Evolutionary conservation across 257 asterid species (phyloP).

Genomic region (Avicennia marina): DNA sequence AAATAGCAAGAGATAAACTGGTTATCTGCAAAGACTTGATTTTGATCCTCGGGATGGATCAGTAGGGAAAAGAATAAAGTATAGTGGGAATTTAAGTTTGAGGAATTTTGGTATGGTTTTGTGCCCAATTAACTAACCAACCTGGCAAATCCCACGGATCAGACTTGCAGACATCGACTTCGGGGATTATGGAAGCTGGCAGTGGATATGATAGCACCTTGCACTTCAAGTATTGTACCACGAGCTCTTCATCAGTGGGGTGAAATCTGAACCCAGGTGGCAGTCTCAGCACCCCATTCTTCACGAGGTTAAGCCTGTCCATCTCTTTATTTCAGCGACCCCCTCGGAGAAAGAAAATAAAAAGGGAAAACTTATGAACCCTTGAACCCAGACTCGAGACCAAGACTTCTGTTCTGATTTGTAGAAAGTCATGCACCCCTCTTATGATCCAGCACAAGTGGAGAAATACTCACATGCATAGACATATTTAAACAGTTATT

Average conservation of each 20-base stretch:
- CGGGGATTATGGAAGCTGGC: conserved; percentile 60
- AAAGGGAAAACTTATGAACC: too few relatives aligned
- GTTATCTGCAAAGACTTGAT: too few relatives aligned
- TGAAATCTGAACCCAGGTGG: conserved; percentile 74
- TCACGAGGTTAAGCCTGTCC: conserved; percentile 42
- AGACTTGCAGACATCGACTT: conserved; percentile 57
- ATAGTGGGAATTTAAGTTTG: background rate
- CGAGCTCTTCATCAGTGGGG: conserved; percentile 71
- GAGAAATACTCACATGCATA: background rate
- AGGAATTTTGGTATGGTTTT: too few relatives aligned
- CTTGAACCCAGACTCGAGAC: background rate
- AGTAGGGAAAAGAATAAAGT: background rate
- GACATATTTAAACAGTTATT: background rate
- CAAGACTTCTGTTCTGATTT: too few relatives aligned
- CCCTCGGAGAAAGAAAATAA: background rate
- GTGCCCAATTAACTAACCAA: conserved; percentile 8
- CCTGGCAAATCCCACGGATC: conserved; percentile 87
- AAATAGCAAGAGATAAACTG: too few relatives aligned
- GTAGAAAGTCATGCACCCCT: too few relatives aligned
- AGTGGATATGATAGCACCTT: conserved; percentile 50
- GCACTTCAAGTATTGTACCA: conserved; percentile 55
- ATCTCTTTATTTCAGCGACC: background rate
- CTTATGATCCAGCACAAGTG: conserved; percentile 1
- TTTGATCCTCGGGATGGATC: too few relatives aligned
- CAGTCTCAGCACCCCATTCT: conserved; percentile 47